These are phyloP conservation scores for Paraphoma sp. DNA, from an alignment of 2,329 filamentous ascomycete genomes.

Conservation along the genomic window DNA sequence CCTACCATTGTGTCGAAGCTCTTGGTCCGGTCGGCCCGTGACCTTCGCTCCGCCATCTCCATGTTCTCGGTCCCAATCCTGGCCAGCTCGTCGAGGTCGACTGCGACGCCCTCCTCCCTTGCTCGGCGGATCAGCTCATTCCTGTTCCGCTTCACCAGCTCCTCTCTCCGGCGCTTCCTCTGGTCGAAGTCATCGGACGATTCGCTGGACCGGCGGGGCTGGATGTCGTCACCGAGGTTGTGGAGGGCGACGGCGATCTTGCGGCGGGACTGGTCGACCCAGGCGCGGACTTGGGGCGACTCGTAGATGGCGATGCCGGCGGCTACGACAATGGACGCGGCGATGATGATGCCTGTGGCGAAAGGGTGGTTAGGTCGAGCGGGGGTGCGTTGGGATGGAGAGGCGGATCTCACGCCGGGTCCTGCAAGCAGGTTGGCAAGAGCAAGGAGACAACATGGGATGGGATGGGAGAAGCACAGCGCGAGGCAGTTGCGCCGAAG, in stretches of 20 bases:
- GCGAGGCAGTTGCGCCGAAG: constrained; percentile 11
- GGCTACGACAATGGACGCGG: constrained; percentile 66
- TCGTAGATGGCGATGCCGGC: constrained; percentile 69
- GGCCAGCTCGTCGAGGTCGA: constrained; percentile 49
- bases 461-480: constrained; percentile 4
- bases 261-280: constrained; percentile 66
- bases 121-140: constrained; percentile 46
- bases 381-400: constrained; percentile 15
- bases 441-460: constrained; percentile 1
- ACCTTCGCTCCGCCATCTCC: constrained; percentile 26
- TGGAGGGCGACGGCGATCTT: constrained; percentile 67
- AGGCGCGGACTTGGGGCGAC: constrained; percentile 67
- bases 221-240: constrained; percentile 66
- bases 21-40: constrained; percentile 25
- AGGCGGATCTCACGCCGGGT: constrained; percentile 26
- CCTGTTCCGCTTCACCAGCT: constrained; percentile 41
- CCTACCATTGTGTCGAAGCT: constrained; percentile 53
- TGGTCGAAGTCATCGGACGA: constrained; percentile 41
- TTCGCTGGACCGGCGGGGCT: constrained; percentile 48
- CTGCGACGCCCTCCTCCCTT: constrained; percentile 49
- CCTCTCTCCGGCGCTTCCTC: constrained; percentile 37
- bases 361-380: constrained; percentile 36
- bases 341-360: constrained; percentile 65
- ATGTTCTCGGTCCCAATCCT: constrained; percentile 39
- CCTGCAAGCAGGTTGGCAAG: constrained; percentile 44